A percentile compares a stretch with the other conserved stretches of the same genome.
Evolutionary conservation across 108 stramenopile species (phyloP).

Genomic region (Cyclotella choctawhatcheeana): DNA sequence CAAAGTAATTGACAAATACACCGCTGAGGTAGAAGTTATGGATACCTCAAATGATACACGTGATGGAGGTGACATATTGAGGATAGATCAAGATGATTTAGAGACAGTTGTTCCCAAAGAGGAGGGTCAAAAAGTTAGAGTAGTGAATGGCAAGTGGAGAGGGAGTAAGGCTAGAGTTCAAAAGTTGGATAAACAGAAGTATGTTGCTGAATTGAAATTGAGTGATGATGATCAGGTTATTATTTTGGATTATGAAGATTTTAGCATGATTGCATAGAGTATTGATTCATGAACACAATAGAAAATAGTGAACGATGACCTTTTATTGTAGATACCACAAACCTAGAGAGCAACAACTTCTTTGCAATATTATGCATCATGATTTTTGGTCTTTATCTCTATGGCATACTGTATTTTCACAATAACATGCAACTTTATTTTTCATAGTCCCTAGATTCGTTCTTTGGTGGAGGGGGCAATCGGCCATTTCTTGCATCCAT

Average conservation of each 20-base stretch:
- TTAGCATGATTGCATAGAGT: slow-evolving; percentile 44
- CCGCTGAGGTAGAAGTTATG: slow-evolving; percentile 74
- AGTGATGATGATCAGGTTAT: slow-evolving; percentile 53
- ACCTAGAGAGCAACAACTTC: too few species aligned
- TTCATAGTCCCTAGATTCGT: too few species aligned
- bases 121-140: slow-evolving; percentile 64
- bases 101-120: slow-evolving; percentile 88
- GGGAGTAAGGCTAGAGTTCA: slow-evolving; percentile 68
- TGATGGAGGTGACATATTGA: slow-evolving; percentile 64
- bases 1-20: slow-evolving; percentile 65
- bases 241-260: slow-evolving; percentile 61
- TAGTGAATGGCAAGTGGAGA: slow-evolving; percentile 73
- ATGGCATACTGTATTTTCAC: too few species aligned
- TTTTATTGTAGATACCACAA: too few species aligned
- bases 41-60: slow-evolving; percentile 41
- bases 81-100: slow-evolving; percentile 86
- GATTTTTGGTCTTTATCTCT: too few species aligned
- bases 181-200: slow-evolving; percentile 57
- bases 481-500: slow-evolving; percentile 7
- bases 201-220: slow-evolving; percentile 55
- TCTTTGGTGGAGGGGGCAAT: slow-evolving; percentile 11
- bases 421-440: too few species aligned
- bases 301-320: background rate
- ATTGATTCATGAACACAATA: background rate
- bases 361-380: too few species aligned